phyloP scores from a whole-genome alignment of 768 basidiomycete genomes.

The Trametes cingulata region DNA sequence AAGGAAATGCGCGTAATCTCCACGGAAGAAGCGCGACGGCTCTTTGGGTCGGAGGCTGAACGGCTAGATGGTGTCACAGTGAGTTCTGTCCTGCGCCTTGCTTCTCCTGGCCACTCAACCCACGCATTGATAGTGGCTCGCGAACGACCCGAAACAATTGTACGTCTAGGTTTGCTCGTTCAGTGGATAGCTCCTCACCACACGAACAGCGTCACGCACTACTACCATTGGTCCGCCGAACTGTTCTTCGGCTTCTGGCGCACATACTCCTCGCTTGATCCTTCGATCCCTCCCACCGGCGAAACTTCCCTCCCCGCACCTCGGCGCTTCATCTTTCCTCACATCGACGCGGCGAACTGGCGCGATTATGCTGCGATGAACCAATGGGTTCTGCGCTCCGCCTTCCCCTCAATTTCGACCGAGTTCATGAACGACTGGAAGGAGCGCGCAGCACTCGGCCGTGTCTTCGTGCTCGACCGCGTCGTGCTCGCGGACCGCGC shows the following conservation, averaged over 20 bases:
- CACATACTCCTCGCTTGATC: constrained; percentile 82
- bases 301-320: constrained; percentile 72
- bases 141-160: constrained; percentile 89
- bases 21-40: constrained; percentile 57
- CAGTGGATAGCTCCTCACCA: not conserved
- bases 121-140: constrained; percentile 54
- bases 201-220: constrained; percentile 73
- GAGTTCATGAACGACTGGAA: constrained; percentile 85
- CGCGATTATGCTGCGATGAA: constrained; percentile 92
- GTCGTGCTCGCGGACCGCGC: constrained; percentile 86
- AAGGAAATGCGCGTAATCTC: constrained; percentile 78
- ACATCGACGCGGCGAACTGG: constrained; percentile 77
- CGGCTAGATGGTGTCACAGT: constrained; percentile 79
- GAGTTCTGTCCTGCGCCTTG: constrained; percentile 22
- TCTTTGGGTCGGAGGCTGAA: constrained; percentile 76
- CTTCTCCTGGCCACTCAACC: constrained; percentile 5
- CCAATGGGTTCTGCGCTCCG: constrained; percentile 76
- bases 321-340: constrained; percentile 75
- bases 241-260: constrained; percentile 93
- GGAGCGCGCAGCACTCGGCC: constrained; percentile 70
- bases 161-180: constrained; percentile 36
- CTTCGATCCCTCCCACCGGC: constrained; percentile 61
- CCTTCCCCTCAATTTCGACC: constrained; percentile 78
- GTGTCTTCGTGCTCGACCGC: constrained; percentile 81
- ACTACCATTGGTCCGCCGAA: constrained; percentile 94